These are phyloP conservation scores for Scedosporium aurantiacum DNA, from an alignment of 2,329 filamentous ascomycete genomes.

Conservation along the genomic window DNA sequence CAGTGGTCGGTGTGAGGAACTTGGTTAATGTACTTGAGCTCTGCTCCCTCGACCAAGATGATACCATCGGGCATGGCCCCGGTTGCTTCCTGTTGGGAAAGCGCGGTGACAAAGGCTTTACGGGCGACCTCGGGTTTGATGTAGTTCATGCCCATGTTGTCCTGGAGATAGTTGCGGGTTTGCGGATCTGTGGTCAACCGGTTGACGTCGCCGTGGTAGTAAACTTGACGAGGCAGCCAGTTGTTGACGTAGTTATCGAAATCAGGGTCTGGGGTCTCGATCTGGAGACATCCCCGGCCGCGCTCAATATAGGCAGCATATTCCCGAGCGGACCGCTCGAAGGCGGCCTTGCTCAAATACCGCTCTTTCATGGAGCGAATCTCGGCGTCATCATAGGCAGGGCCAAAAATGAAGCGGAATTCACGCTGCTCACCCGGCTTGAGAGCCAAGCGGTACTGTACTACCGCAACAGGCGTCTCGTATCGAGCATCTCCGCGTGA, in stretches of 20 bases:
- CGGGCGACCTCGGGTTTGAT: conserved; percentile 39
- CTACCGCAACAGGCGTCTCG: conserved; percentile 41
- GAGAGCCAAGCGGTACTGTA: conserved; percentile 37
- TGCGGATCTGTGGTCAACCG: conserved; percentile 47
- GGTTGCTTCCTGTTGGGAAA: conserved; percentile 40
- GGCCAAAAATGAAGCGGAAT: conserved; percentile 45
- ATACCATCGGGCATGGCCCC: conserved; percentile 50
- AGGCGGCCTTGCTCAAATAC: conserved; percentile 38
- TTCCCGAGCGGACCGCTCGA: conserved; percentile 30
- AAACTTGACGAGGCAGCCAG: conserved; percentile 46
- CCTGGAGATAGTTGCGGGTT: conserved; percentile 47
- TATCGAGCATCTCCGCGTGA: conserved; percentile 39
- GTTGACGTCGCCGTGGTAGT: conserved; percentile 49
- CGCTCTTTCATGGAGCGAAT: conserved; percentile 31
- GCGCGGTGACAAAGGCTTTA: conserved; percentile 34
- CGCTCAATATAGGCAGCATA: conserved; percentile 40
- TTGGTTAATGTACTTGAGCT: conserved; percentile 51
- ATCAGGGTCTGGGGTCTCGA: conserved; percentile 42
- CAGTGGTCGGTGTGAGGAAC: conserved; percentile 50
- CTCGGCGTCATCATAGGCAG: conserved; percentile 40
- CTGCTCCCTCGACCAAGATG: conserved; percentile 38
- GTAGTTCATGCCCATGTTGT: conserved; percentile 51
- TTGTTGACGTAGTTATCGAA: conserved; percentile 49
- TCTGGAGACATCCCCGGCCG: conserved; percentile 37
- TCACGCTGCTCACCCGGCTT: conserved; percentile 27